Base-by-base conservation (phyloP, 257 asterid genomes). In the Anisodus acutangulus region DNA sequence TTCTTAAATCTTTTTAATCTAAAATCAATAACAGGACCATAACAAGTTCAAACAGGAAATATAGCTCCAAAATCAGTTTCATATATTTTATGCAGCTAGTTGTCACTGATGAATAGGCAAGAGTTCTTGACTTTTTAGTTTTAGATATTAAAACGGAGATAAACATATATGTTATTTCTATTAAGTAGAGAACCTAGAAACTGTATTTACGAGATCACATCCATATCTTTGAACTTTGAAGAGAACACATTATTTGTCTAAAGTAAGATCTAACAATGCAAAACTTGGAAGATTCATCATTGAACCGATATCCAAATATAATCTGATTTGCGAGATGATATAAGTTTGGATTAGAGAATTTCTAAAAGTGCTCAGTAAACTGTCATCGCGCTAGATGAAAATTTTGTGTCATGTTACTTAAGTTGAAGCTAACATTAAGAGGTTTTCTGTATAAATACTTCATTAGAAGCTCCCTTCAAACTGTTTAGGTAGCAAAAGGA, bases 1-100 rank as follows among this genome's bases (percentile, higher is more conserved):
- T 47, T 63, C 83, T 35, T 37, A 13, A 13, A 13, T 37, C 22
- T 22, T 37, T 37, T 49, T 22, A 3, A 76, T 76, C 37, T 51
- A 49, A 26, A 51, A 22, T 76, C 45, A 51, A 11, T 22, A 26
- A 19, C 9, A 31, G 45, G 41, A 66, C 10, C 45, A 12, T 51
- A 51, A 76, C 47, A 51, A 76, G 63, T 26, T 12, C 47, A 76
- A 76, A 76, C 15, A 26, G 26, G 47, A 3, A 76, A 51, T 49
- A 76, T 22, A 74, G 80, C 60, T 74, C 60, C 43, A 74, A 74
- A 11, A 74, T 49, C 80, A 47, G 80, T 49, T 49, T 49, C 4
- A 6, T 45, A 49, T 5, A n/a, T 71, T 45, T 71, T 45, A 45
- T 45, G 79, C 79, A n/a, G 60, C 60, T 19, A 74, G 10, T 43